Conservation (phyloP, 768 basidiomycete genomes). For the Boletus rubroflammeus region DNA sequence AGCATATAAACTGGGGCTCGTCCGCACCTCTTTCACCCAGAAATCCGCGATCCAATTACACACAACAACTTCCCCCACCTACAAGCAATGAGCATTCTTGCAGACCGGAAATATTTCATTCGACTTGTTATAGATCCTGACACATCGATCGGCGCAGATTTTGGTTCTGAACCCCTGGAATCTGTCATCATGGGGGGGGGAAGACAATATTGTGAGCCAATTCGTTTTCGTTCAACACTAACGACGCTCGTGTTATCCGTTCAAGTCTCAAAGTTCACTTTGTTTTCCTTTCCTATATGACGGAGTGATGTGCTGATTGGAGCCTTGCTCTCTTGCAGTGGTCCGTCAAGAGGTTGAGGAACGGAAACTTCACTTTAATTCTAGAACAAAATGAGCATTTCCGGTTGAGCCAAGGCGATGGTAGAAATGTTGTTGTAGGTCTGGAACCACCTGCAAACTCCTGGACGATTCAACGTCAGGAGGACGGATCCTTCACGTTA, state of each 20-base stretch:
- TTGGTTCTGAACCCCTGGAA: fast-evolving
- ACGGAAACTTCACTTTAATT: background rate
- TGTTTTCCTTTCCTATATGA: background rate
- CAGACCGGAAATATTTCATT: background rate
- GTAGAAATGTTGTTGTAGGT: background rate
- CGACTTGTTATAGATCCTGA: no score
- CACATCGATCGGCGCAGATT: background rate
- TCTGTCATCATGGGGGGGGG: background rate
- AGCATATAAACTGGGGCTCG: background rate
- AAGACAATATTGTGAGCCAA: background rate
- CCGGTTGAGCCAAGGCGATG: background rate
- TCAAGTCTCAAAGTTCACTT: background rate
- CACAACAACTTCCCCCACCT: background rate
- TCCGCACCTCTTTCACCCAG: background rate
- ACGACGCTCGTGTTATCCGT: background rate
- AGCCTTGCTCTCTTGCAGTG: background rate
- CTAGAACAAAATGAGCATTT: background rate
- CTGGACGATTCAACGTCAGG: background rate
- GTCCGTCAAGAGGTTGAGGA: background rate
- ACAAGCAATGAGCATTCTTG: background rate
- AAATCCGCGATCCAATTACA: background rate
- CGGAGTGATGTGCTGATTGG: background rate
- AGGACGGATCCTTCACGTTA: background rate
- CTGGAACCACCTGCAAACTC: fast-evolving
- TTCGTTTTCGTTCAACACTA: background rate